Evolutionary conservation across 2,329 filamentous ascomycete genomes (phyloP).

Genomic region (Helotiales sp.): DNA sequence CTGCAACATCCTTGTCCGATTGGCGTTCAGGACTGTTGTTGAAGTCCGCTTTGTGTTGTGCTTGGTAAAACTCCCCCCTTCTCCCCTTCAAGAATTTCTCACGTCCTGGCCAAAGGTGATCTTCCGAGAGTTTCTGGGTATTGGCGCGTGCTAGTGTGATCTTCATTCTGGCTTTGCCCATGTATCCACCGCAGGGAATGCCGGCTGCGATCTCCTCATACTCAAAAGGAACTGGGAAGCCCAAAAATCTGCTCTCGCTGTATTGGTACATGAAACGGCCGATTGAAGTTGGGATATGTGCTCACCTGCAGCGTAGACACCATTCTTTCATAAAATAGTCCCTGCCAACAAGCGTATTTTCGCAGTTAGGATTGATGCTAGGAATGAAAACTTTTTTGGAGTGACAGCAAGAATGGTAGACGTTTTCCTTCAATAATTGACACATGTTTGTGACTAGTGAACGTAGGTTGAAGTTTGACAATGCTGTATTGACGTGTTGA

Average conservation of each 20-base stretch:
- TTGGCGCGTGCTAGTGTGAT: not conserved
- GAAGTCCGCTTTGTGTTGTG: not conserved
- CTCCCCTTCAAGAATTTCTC: not conserved
- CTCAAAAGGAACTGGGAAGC: constrained; percentile 2
- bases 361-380: constrained; percentile 6
- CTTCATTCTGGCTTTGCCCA: constrained; percentile 10
- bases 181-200: not conserved
- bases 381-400: constrained; percentile 1
- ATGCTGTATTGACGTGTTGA: not conserved
- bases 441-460: constrained; percentile 7
- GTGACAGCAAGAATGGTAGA: constrained; percentile 17
- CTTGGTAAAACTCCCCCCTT: not conserved
- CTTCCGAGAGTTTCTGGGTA: not conserved
- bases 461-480: not conserved
- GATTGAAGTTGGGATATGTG: not conserved
- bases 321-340: constrained; percentile 2
- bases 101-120: constrained; percentile 1
- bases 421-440: constrained; percentile 4
- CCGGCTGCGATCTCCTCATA: constrained; percentile 7
- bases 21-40: not conserved
- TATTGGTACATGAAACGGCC: not conserved
- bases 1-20: not conserved
- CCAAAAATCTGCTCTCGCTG: not conserved
- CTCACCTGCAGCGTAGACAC: constrained; percentile 20
- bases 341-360: not conserved